A percentile compares a stretch with the other conserved stretches of the same genome.
Conservation (phyloP, 192 early-diverging fungal genomes). For the Coemansia umbellata region DNA sequence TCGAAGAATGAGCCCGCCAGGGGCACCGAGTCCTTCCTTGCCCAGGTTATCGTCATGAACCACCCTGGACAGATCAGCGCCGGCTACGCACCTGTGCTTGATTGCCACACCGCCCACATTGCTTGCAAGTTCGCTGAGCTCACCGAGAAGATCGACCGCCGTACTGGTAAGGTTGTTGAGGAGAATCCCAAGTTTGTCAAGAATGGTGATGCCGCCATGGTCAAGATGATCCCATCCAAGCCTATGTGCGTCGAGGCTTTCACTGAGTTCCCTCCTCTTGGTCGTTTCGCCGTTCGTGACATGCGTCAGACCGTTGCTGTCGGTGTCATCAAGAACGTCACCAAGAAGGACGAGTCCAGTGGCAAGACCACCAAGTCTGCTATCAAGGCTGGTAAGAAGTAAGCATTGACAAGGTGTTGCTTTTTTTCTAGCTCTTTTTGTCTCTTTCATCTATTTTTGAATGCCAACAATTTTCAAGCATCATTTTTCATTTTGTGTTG, state of each 20-base stretch:
- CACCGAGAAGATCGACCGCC: conserved; percentile 91
- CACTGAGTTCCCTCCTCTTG: conserved; percentile 89
- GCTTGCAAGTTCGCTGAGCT: conserved; percentile 95
- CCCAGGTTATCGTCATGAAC: conserved; percentile 96
- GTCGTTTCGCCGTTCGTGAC: conserved; percentile 96
- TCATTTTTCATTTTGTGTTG: not conserved
- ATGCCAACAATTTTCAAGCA: not conserved
- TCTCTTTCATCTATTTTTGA: not conserved
- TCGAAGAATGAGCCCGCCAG: conserved; percentile 97
- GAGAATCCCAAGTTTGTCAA: conserved; percentile 94
- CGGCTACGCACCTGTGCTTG: conserved; percentile 93
- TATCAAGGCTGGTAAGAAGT: conserved; percentile 76
- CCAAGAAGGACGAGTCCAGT: conserved; percentile 76
- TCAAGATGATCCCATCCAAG: conserved; percentile 93
- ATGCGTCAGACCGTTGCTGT: conserved; percentile 97
- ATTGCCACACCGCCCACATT: conserved; percentile 96
- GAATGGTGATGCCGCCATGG: conserved; percentile 91
- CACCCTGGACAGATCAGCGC: conserved; percentile 93
- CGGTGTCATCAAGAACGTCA: conserved; percentile 92
- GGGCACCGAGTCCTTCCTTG: conserved; percentile 83
- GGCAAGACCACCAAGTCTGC: conserved; percentile 75
- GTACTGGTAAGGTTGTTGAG: conserved; percentile 90
- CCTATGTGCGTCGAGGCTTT: conserved; percentile 95
- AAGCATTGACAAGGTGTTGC: too few relatives aligned
- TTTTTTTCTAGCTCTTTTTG: not conserved